Evolutionary conservation across 176 grass and related monocot species (phyloP).

Genomic region (Avena sativa): DNA sequence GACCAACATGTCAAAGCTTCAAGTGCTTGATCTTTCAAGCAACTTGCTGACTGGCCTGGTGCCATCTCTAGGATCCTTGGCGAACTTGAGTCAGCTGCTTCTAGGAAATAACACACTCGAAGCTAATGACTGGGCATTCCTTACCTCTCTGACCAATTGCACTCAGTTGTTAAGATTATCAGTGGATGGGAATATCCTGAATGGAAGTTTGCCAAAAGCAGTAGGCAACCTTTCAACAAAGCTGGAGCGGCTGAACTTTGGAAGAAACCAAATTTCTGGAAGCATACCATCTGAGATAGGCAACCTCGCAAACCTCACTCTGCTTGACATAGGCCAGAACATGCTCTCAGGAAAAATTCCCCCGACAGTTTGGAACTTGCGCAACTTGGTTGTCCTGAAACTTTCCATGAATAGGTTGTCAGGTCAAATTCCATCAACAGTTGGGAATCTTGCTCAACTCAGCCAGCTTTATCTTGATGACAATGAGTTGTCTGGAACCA

Average conservation of each 20-base stretch:
- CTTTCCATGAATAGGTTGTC: constrained; percentile 56
- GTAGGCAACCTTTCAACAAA: constrained; percentile 39
- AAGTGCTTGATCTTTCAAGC: constrained; percentile 31
- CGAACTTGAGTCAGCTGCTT: neutral
- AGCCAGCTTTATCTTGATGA: constrained; percentile 38
- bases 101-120: neutral
- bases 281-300: constrained; percentile 47
- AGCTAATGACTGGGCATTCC: constrained; percentile 23
- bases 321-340: constrained; percentile 53
- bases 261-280: constrained; percentile 39
- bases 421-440: constrained; percentile 49
- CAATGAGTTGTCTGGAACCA: constrained; percentile 52
- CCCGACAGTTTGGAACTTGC: constrained; percentile 45
- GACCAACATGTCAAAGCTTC: constrained; percentile 4
- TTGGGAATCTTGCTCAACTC: constrained; percentile 53
- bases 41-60: neutral
- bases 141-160: constrained; percentile 43
- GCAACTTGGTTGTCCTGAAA: constrained; percentile 28
- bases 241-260: constrained; percentile 23
- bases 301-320: constrained; percentile 42
- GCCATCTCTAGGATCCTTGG: constrained; percentile 30
- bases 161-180: constrained; percentile 9
- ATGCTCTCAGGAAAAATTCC: constrained; percentile 65
- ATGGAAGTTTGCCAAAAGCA: constrained; percentile 38
- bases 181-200: neutral